Evolutionary conservation across 768 basidiomycete genomes (phyloP), one percentile per base, ranked within the genome.

Genomic region (Chlorophyllum brunneum): DNA sequence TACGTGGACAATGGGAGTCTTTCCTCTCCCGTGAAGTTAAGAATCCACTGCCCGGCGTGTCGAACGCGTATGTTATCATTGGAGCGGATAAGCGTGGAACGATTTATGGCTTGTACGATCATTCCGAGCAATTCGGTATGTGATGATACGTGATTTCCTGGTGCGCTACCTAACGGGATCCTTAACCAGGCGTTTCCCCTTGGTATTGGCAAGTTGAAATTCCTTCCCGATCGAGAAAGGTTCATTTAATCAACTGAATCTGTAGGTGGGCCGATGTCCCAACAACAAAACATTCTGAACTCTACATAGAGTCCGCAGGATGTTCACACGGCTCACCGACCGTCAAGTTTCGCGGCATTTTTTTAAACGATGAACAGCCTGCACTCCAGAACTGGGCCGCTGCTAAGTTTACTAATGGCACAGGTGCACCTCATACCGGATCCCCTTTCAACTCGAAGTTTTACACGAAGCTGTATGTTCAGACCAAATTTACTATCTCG

Each of bases 181-280:
- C 7, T 11, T 15, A 34, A 44, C n/a, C 49, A 82, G 81, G 82
- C 51, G 81, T 85, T 29, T 83, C 82, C 16, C 83, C 83, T n/a
- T 85, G 83, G 82, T 82, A 78, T 54, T 84, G 80, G 80, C 80
- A 58, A 38, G 77, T 65, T 9, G 47, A 16, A 6, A n/a, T 31
- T 37, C 18, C 10, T 10, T 4, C 24, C 23, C 3, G 27, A 6
- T 43, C 13, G 9, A 34, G 20, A 6, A 8, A 18, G 18, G 22
- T 20, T 24, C 46, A 22, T 52, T 43, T 51, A 24, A 54, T 33
- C 36, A 52, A 51, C 47, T 48, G 34, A 10, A 38, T 15, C 27
- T 36, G n/a, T 65, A 85, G 80, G 81, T 89, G 86, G 86, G 83
- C 85, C n/a, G 86, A 89, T 63, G 86, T 86, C n/a, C 83, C 83